These are phyloP conservation scores for Penicillium aurantiogriseum DNA, from an alignment of 2,329 filamentous ascomycete genomes.

Conservation along the genomic window DNA sequence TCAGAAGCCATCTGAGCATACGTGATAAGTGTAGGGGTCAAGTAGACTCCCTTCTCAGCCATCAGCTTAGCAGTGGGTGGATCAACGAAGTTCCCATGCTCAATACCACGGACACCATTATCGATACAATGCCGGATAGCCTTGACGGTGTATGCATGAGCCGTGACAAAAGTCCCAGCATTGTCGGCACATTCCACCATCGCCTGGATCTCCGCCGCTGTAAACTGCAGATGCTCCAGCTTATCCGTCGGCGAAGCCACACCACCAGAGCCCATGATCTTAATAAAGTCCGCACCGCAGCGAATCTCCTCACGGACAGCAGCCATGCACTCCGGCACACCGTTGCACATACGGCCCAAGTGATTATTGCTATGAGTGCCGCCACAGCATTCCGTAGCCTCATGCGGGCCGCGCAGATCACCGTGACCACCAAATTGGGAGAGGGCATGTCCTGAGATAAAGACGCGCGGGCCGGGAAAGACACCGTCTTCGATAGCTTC, in stretches of 20 bases:
- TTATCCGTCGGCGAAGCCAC: slow-evolving; percentile 57
- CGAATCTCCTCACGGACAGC: slow-evolving; percentile 55
- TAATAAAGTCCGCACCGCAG: slow-evolving; percentile 59
- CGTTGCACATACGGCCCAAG: slow-evolving; percentile 49
- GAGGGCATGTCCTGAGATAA: slow-evolving; percentile 54
- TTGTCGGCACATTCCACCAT: slow-evolving; percentile 53
- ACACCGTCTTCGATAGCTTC: slow-evolving; percentile 53
- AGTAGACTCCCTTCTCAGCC: slow-evolving; percentile 48
- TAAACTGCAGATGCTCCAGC: slow-evolving; percentile 56
- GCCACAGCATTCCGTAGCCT: slow-evolving; percentile 51
- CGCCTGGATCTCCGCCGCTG: slow-evolving; percentile 53
- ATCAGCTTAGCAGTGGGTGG: slow-evolving; percentile 49
- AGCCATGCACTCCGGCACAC: slow-evolving; percentile 55
- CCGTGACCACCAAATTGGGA: slow-evolving; percentile 60
- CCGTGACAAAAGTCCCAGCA: slow-evolving; percentile 54
- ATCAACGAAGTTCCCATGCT: slow-evolving; percentile 50
- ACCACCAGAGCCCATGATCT: slow-evolving; percentile 59
- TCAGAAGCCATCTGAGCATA: slow-evolving; percentile 52
- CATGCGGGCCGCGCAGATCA: slow-evolving; percentile 46
- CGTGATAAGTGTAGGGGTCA: slow-evolving; percentile 55
- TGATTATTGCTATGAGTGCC: slow-evolving; percentile 35
- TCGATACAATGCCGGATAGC: slow-evolving; percentile 56
- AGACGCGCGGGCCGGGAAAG: slow-evolving; percentile 55
- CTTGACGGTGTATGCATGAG: slow-evolving; percentile 56
- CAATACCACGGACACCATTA: slow-evolving; percentile 57